Evolutionary conservation across 352 stramenopile genomes (phyloP).

Genomic region (Blastocystis sp.): DNA sequence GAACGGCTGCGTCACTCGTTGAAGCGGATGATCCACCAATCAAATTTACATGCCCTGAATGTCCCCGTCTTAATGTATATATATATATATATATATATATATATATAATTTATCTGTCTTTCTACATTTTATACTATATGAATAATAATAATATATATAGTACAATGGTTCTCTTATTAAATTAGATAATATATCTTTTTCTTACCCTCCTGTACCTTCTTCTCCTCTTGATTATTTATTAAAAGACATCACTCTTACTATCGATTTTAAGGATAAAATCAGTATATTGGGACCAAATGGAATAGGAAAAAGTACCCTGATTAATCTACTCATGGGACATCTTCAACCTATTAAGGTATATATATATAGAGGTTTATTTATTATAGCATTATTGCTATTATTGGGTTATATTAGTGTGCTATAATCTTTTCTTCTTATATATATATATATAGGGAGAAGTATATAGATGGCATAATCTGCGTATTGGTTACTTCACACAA

Average conservation of each 20-base stretch:
- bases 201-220: no score
- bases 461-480: conserved; percentile 44
- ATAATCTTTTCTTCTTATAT: no score
- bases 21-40: conserved; percentile 26
- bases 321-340: no score
- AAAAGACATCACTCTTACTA: conserved; percentile 69
- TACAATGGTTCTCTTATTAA: conserved; percentile 39
- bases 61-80: conserved; percentile 7
- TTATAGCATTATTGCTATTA: no score
- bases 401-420: no score
- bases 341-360: no score
- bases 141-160: neutral
- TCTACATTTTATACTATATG: no score
- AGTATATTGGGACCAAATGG: conserved; percentile 90
- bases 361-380: conserved; percentile 9
- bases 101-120: no score
- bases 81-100: no score
- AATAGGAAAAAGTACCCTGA: conserved; percentile 80
- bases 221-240: conserved; percentile 68
- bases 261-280: conserved; percentile 79
- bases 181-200: conserved; percentile 40
- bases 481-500: conserved; percentile 43
- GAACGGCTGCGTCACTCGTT: conserved; percentile 14
- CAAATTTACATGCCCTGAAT: conserved; percentile 36
- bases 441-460: conserved; percentile 22